Conservation (phyloP, 768 basidiomycete genomes). For the Boletus speciosus region DNA sequence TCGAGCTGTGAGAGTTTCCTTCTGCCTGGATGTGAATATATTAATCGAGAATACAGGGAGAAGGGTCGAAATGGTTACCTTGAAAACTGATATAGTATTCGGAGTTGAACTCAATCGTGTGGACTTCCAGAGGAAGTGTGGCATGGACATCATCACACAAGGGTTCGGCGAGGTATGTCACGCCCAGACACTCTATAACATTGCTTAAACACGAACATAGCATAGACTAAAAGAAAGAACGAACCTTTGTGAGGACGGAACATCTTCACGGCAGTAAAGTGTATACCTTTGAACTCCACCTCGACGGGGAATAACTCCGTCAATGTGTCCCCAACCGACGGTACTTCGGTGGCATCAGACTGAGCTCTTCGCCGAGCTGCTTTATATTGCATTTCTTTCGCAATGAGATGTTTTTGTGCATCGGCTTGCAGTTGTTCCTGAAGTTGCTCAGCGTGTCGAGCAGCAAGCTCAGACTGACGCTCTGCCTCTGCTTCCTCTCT, state of each 20-base stretch:
- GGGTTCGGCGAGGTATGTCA: constrained; percentile 70
- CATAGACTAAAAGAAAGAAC: constrained; percentile 11
- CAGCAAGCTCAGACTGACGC: constrained; percentile 46
- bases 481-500: constrained; percentile 56
- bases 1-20: constrained; percentile 71
- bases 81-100: constrained; percentile 66
- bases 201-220: background rate
- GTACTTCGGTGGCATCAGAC: constrained; percentile 69
- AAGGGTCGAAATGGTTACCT: constrained; percentile 34
- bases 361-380: constrained; percentile 57
- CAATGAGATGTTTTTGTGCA: constrained; percentile 47
- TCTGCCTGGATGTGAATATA: constrained; percentile 37
- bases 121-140: constrained; percentile 64
- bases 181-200: constrained; percentile 57
- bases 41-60: background rate
- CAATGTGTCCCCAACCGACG: constrained; percentile 44
- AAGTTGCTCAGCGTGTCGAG: constrained; percentile 54
- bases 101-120: constrained; percentile 61
- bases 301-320: constrained; percentile 60
- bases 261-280: constrained; percentile 63
- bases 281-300: constrained; percentile 55
- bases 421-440: constrained; percentile 67
- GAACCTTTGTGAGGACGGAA: constrained; percentile 70
- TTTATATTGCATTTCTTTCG: constrained; percentile 49
- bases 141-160: constrained; percentile 60